Evolutionary conservation across 345 rosid species (phyloP).

Genomic region (Lenwebbia sp.): DNA sequence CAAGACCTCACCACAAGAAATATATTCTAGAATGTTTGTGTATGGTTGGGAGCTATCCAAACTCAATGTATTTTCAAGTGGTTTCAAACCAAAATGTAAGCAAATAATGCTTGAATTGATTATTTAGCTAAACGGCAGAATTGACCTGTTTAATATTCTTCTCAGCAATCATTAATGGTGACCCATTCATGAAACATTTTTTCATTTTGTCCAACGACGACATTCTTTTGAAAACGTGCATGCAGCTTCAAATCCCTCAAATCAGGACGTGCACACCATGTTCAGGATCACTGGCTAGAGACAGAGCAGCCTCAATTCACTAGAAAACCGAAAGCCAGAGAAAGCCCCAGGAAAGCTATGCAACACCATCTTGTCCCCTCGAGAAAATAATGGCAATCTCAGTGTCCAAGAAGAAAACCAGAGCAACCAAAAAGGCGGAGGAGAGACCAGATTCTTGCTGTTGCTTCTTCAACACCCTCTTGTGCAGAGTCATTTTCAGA

Average conservation of each 20-base stretch:
- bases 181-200: background rate
- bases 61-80: background rate
- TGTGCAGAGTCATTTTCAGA: slow-evolving; percentile 27
- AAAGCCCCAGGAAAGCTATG: background rate
- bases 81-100: background rate
- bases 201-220: background rate
- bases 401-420: slow-evolving; percentile 37
- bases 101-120: background rate
- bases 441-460: background rate
- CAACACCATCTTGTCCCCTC: background rate
- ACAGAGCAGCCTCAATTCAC: background rate
- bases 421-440: slow-evolving; percentile 14
- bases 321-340: slow-evolving; percentile 29
- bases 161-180: background rate
- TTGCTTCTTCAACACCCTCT: slow-evolving; percentile 7
- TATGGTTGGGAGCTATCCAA: background rate
- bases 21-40: background rate
- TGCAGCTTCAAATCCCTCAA: slow-evolving; percentile 1
- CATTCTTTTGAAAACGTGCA: slow-evolving; percentile 27
- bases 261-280: slow-evolving; percentile 42
- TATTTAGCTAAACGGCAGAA: background rate
- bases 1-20: background rate
- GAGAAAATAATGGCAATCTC: slow-evolving; percentile 46
- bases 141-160: background rate
- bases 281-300: background rate